Percentiles rank a stretch among this genome's conserved stretches.
Evolutionary conservation across 148 eudicot genomes (phyloP).

Genomic region (Nepenthes mirabilis): DNA sequence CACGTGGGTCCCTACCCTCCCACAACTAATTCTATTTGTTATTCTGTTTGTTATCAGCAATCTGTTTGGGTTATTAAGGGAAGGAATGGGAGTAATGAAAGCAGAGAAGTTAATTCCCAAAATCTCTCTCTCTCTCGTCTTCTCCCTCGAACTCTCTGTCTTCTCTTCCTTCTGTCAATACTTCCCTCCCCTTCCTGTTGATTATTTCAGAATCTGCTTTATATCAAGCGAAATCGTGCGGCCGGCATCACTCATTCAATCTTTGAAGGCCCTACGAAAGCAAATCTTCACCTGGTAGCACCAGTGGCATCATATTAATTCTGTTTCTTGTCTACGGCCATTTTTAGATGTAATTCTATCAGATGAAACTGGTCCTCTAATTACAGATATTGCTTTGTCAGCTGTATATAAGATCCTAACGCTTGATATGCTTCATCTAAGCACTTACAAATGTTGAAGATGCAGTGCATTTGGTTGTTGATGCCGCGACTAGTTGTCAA

Average conservation of each 20-base stretch:
- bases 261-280: constrained; percentile 61
- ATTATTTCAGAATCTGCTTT: too few relatives aligned
- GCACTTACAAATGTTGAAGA: constrained; percentile 54
- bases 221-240: too few relatives aligned
- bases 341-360: constrained; percentile 82
- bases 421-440: constrained; percentile 60
- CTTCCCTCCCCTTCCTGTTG: too few relatives aligned
- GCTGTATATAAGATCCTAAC: constrained; percentile 78
- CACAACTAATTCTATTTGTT: too few relatives aligned
- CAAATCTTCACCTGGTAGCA: constrained; percentile 75
- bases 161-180: too few relatives aligned
- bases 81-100: too few relatives aligned
- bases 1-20: too few relatives aligned
- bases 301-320: constrained; percentile 61
- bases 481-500: constrained; percentile 83
- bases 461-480: constrained; percentile 81
- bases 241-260: constrained; percentile 54
- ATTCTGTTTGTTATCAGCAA: too few relatives aligned
- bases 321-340: constrained; percentile 72
- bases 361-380: constrained; percentile 95
- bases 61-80: too few relatives aligned
- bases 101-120: too few relatives aligned
- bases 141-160: too few relatives aligned
- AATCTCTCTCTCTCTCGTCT: too few relatives aligned
- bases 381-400: constrained; percentile 87